Evolutionary conservation across 2,329 filamentous ascomycete genomes (phyloP), one percentile per base, ranked within the genome.

Genomic region (Ceratocystis cacaofunesta): DNA sequence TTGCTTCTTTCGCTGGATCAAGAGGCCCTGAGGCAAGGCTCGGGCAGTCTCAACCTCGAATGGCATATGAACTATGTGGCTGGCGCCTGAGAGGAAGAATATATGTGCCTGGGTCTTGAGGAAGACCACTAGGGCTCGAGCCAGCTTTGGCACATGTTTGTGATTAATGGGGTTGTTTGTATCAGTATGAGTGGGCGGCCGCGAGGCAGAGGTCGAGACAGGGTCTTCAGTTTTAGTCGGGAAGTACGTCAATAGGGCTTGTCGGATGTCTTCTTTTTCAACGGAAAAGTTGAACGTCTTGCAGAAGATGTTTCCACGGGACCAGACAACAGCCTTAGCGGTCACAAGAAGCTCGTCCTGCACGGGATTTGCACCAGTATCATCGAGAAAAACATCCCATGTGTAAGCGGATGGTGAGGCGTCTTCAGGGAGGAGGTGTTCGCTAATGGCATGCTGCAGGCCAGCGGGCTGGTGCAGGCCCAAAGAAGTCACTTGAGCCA

Each of bases 81-180:
- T 94, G 43, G 90, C 86, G 22, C 92, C 92, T 1, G 88, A 84
- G 46, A 97, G 82, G 73, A 95, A 96, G 78, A 92, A 95, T 69
- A 99, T 85, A 73, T 97, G 92, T 25, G 90, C 91, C 72, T 97
- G 92, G 0, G 90, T 92, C 75, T 89, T 92, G 69, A 99, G 83
- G 70, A 97, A 88, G 62, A 99, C 88, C 6, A 97, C 90, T 68
- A 99, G 77, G 3, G 92, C 91, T 71, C 86, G 82, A 52, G 63
- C 46, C 3, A 67, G 57, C 32, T 32, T 64, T 7, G 65, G 52
- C 36, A 36, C 28, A 52, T 36, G 52, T 48, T 61, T 65, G 41
- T n/a, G 22, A 32, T 5, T 12, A 69, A 60, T 22, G 68, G 52
- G 17, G 62, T 67, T 48, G 36, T 25, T 5, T 19, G 44, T 19